A percentile compares a stretch with the other conserved stretches of the same genome.
These are phyloP conservation scores for Phytophthora nicotianae DNA, from an alignment of 352 stramenopile species.

Conservation along the genomic window DNA sequence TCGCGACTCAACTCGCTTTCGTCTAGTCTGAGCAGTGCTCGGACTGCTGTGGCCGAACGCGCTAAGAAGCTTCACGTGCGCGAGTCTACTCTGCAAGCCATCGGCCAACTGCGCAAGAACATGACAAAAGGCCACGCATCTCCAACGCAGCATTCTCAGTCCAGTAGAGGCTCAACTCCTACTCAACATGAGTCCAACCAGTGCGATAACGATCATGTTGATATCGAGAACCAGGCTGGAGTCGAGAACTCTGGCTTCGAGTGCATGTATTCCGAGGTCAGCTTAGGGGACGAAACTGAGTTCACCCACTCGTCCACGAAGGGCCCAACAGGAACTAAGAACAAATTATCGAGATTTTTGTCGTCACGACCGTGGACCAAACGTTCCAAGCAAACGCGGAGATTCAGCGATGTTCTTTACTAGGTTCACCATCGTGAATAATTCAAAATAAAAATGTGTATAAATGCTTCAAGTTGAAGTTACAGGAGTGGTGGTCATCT, in stretches of 20 bases:
- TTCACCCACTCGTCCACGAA: slow-evolving; percentile 5
- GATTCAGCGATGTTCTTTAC: slow-evolving; percentile 13
- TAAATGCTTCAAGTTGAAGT: slow-evolving; percentile 30
- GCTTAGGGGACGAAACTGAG: slow-evolving; percentile 5
- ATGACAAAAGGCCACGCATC: slow-evolving; percentile 8
- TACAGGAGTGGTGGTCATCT: slow-evolving; percentile 8
- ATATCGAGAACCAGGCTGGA: not conserved
- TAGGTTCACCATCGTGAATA: slow-evolving; percentile 12
- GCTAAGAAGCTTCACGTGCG: slow-evolving; percentile 35
- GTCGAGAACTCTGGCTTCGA: slow-evolving; percentile 16
- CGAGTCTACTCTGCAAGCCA: slow-evolving; percentile 29
- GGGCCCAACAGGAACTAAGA: not conserved
- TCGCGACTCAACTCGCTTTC: slow-evolving; percentile 27
- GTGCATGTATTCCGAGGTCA: slow-evolving; percentile 33
- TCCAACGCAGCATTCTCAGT: slow-evolving; percentile 1
- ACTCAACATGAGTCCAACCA: slow-evolving; percentile 11
- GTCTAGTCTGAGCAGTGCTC: slow-evolving; percentile 25
- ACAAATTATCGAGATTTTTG: slow-evolving; percentile 21
- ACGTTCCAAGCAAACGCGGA: slow-evolving; percentile 18
- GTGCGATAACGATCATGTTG: slow-evolving; percentile 13
- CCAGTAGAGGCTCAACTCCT: not conserved
- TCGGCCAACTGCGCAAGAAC: slow-evolving; percentile 30
- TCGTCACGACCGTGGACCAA: slow-evolving; percentile 26
- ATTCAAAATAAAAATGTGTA: not conserved
- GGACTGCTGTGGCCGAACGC: slow-evolving; percentile 8